Evolutionary conservation across 129 eudicot species (phyloP), one percentile per base, ranked within the genome.

Genomic region (Pseudognaphalium luteoalbum): DNA sequence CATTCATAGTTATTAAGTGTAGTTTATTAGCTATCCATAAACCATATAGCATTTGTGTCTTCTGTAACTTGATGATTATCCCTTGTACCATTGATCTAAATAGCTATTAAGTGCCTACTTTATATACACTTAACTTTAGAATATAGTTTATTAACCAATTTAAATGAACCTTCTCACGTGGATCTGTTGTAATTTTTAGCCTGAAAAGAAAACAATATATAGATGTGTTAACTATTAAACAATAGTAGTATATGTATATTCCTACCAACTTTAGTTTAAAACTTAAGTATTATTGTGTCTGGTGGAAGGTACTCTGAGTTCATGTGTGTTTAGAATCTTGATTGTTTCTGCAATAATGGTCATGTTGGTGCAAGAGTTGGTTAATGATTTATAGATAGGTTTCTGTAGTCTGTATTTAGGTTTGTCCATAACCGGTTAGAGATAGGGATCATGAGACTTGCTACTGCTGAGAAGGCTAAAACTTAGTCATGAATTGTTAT

Each of bases 241-340:
- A 63, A 58, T 64, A 78, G 66, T 64, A 12, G 10, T 62, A 33
- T n/a, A 62, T 77, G 12, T 77, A 33, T 64, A 73, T 56, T 47
- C 59, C 70, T 73, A 79, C 70, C 73, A 72, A 41, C 79, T 73
- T 66, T 73, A 54, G 68, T 50, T 41, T 44, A 19, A n/a, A n/a
- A n/a, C n/a, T n/a, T n/a, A 33, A 32, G n/a, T 77, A 41, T 57
- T 56, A 41, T 77, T 62, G 34, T 76, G 81, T 68, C 68, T 67
- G n/a, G n/a, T n/a, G n/a, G n/a, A n/a, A 76, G 56, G 35, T 77
- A 44, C 78, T 60, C 32, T 68, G 66, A 68, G 75, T 57, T 77
- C 75, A 68, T 69, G 51, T 77, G 70, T 44, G 70, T 39, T 42
- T 72, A 65, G 82, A 78, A 78, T 70, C 76, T 78, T 78, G 70